These are phyloP conservation scores for Cornus kousa DNA, from an alignment of 148 eudicot species.

Conservation along the genomic window DNA sequence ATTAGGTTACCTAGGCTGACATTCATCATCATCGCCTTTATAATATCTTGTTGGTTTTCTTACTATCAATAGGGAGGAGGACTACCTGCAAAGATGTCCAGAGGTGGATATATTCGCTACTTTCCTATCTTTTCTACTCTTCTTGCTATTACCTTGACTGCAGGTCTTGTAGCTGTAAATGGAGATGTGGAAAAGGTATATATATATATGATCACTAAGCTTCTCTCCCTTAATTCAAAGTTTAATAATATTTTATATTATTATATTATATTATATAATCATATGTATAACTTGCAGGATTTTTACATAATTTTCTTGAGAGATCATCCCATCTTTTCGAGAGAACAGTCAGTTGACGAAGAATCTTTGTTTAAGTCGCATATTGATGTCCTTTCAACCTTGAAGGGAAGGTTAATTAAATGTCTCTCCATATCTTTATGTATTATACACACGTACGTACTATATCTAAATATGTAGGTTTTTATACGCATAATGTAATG, in stretches of 20 bases:
- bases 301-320: constrained; percentile 78
- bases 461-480: not conserved
- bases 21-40: not conserved
- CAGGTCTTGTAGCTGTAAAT: constrained; percentile 14
- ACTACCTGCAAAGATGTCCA: constrained; percentile 17
- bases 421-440: not conserved
- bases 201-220: not conserved
- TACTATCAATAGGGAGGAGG: constrained; percentile 14
- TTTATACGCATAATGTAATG: not conserved
- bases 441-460: too few species aligned
- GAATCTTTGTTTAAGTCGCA: constrained; percentile 45
- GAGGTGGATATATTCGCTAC: not conserved
- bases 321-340: constrained; percentile 23
- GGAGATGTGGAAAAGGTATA: constrained; percentile 24
- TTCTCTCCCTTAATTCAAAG: not conserved
- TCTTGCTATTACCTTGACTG: constrained; percentile 12
- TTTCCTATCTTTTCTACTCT: constrained; percentile 11
- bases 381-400: constrained; percentile 46
- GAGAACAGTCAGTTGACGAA: constrained; percentile 14
- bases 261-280: not conserved
- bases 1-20: too few species aligned
- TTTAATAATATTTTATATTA: not conserved
- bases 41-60: not conserved
- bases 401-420: constrained; percentile 63
- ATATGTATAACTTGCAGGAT: constrained; percentile 40